These are phyloP conservation scores for Polygonum maritimum DNA, from an alignment of 148 eudicot species.

Conservation along the genomic window DNA sequence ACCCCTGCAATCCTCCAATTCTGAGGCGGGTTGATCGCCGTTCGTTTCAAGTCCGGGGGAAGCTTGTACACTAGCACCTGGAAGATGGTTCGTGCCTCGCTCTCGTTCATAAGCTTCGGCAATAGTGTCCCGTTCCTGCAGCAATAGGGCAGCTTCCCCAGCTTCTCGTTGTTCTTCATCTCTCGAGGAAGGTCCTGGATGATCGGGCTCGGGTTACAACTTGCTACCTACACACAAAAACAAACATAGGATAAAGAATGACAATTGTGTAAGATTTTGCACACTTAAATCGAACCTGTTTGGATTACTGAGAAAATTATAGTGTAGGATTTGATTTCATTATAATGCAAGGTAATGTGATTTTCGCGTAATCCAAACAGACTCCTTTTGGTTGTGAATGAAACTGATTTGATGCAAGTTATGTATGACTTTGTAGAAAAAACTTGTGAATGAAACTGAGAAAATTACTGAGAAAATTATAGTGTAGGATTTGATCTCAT, in stretches of 20 bases:
- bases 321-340: too few relatives aligned
- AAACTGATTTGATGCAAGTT: too few relatives aligned
- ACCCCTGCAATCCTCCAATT: conserved; percentile 65
- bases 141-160: conserved; percentile 75
- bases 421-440: neutral
- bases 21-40: conserved; percentile 71
- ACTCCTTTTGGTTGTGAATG: too few relatives aligned
- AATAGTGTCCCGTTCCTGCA: conserved; percentile 67
- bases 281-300: too few relatives aligned
- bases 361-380: too few relatives aligned
- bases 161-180: conserved; percentile 47
- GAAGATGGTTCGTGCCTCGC: conserved; percentile 50
- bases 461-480: too few relatives aligned
- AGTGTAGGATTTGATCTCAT: too few relatives aligned
- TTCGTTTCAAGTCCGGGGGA: conserved; percentile 76
- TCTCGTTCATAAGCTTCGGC: conserved; percentile 66
- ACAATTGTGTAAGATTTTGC: too few relatives aligned
- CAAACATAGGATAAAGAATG: neutral
- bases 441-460: too few relatives aligned
- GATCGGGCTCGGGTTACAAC: conserved; percentile 50
- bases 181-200: conserved; percentile 69
- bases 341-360: too few relatives aligned
- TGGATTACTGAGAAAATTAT: too few relatives aligned
- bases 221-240: conserved; percentile 13
- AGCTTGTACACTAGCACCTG: conserved; percentile 67